Evolutionary conservation across 441 rosid genomes (phyloP).

Genomic region (Erodium trifolium): DNA sequence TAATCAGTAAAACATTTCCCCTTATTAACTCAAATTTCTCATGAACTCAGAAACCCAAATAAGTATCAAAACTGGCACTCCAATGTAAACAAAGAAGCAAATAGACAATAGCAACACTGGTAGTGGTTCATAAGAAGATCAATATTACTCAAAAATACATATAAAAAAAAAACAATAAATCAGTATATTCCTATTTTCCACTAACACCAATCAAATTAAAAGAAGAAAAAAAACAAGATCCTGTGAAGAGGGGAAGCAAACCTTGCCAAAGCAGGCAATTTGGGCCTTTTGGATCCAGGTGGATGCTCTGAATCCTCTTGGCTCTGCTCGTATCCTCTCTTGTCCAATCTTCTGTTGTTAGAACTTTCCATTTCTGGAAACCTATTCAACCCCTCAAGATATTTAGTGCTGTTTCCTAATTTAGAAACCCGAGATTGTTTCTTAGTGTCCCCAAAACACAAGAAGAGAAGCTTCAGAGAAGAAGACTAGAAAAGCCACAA

Average conservation of each 20-base stretch:
- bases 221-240: not conserved
- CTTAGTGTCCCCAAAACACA: not conserved
- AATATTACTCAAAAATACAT: not conserved
- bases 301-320: conserved; percentile 42
- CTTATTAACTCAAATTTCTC: not conserved
- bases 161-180: not conserved
- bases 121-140: not conserved
- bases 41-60: not conserved
- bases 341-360: conserved; percentile 33
- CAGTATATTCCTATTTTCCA: not conserved
- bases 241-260: conserved; percentile 19
- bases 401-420: conserved; percentile 14
- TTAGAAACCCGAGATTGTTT: conserved; percentile 8
- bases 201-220: not conserved
- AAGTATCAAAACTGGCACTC: conserved; percentile 3
- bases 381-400: conserved; percentile 14
- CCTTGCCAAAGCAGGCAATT: conserved; percentile 85
- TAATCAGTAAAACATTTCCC: conserved; percentile 1
- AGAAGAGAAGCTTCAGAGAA: conserved; percentile 34
- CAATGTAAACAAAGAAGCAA: not conserved
- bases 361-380: conserved; percentile 58
- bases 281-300: conserved; percentile 62
- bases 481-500: conserved; percentile 22
- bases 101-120: not conserved
- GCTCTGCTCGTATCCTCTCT: conserved; percentile 52